Evolutionary conservation across 257 asterid genomes (phyloP).

Genomic region (Petunia axillaris): DNA sequence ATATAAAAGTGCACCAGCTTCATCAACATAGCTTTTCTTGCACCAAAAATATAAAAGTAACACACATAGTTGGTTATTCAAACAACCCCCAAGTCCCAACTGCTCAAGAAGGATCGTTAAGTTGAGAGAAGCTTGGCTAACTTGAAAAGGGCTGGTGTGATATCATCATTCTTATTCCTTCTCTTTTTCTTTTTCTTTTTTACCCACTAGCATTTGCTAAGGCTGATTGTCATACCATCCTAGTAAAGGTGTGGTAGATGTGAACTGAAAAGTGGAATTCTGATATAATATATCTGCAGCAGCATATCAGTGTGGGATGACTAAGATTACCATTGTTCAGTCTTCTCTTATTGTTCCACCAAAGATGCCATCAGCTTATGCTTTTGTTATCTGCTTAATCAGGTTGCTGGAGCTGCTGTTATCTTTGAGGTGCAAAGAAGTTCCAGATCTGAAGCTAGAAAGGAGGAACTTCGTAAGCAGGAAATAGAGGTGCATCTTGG

Average conservation of each 20-base stretch:
- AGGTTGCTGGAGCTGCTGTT: constrained; percentile 81
- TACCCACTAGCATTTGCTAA: neutral
- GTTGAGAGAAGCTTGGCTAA: neutral
- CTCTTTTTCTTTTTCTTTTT: neutral
- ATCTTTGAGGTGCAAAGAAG: constrained; percentile 82
- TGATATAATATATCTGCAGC: neutral
- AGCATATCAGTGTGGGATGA: neutral
- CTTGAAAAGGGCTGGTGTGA: neutral
- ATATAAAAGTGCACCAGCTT: no score
- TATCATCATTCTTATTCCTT: neutral
- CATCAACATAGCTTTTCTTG: no score
- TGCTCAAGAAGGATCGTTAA: neutral
- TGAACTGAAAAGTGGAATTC: neutral
- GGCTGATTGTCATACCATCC: neutral
- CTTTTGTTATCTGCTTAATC: constrained; percentile 24
- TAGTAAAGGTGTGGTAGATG: neutral
- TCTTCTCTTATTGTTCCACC: neutral
- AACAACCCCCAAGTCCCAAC: neutral
- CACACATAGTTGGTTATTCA: neutral
- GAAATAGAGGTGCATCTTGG: constrained; percentile 62
- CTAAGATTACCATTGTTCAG: constrained; percentile 2
- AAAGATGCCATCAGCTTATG: constrained; percentile 13
- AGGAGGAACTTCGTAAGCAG: constrained; percentile 68
- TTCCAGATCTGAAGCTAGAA: constrained; percentile 85
- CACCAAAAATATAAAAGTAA: no score